Evolutionary conservation across 352 stramenopile genomes (phyloP).

Genomic region (Phytophthora capsici): DNA sequence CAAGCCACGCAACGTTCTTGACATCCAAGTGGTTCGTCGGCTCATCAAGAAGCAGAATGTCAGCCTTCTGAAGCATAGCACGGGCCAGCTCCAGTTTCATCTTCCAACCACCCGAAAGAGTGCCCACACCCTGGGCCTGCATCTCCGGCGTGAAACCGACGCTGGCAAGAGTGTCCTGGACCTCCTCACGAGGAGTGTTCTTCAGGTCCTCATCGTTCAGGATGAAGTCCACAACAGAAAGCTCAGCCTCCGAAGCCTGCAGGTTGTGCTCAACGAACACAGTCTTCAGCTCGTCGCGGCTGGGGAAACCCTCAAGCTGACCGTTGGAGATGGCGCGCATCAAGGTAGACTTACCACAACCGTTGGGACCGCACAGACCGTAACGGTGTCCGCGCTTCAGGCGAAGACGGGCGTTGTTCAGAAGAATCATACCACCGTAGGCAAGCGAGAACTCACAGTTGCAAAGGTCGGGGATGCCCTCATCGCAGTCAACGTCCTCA

Average conservation of each 20-base stretch:
- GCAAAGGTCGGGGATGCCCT: conserved; percentile 97
- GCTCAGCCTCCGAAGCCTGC: conserved; percentile 88
- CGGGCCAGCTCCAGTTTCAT: conserved; percentile 96
- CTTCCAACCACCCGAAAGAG: conserved; percentile 96
- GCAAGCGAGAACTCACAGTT: conserved; percentile 99
- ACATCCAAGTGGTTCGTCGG: conserved; percentile 96
- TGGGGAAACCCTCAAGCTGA: conserved; percentile 97
- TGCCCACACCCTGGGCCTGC: conserved; percentile 92
- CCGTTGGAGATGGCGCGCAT: conserved; percentile 96
- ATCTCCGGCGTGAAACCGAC: conserved; percentile 95
- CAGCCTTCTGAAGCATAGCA: conserved; percentile 95
- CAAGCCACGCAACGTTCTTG: conserved; percentile 93
- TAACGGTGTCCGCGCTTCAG: conserved; percentile 93
- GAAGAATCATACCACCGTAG: conserved; percentile 92
- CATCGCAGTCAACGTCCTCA: conserved; percentile 97
- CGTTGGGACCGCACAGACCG: conserved; percentile 94
- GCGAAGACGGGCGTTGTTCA: conserved; percentile 92
- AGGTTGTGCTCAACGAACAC: conserved; percentile 98
- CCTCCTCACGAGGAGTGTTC: conserved; percentile 88
- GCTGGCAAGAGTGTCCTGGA: conserved; percentile 90
- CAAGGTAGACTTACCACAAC: conserved; percentile 96
- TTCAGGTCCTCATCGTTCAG: conserved; percentile 91
- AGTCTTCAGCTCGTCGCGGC: conserved; percentile 93
- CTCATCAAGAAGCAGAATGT: conserved; percentile 97
- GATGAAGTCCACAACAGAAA: conserved; percentile 88